Base-by-base conservation (phyloP, 1,139 yeast genomes). In the Kodamaea derodonti region DNA sequence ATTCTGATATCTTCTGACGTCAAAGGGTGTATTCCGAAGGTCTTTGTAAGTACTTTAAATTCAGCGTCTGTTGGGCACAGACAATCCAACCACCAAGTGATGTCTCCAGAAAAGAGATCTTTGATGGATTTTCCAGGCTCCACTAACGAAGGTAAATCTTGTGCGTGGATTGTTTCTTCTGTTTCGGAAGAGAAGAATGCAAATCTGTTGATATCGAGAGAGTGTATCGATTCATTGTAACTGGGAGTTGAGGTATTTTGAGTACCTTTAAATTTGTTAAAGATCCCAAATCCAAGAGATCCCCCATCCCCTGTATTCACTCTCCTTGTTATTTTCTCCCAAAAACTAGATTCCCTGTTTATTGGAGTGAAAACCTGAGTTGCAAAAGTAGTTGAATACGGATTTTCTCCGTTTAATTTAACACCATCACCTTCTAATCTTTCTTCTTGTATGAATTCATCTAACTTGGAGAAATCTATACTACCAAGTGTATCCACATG, bases 111-210 rank as follows among this genome's bases (percentile, higher is more conserved):
- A 56, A 88, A 87, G 30, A 87, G 59, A 17, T 78, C 78, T 39
- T 77, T 68, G 44, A 84, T 78, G 2, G 82, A 66, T 48, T 81
- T 78, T 2, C 79, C 84, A 2, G 81, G 80, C 14, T 67, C 66
- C 4, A 84, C 76, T 40, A 90, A 63, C 1, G 92, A 76, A 3
- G 94, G 84, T 29, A 90, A 69, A 52, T 87, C 95, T 1, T 95
- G 82, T 1, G 95, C 84, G 60, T 90, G 97, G 13, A 85, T 72
- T 0, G 97, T 92, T 50, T 84, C 95, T 39, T 86, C 96, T 8
- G 80, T 66, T 38, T 83, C 87, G 0, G 94, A 76, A 28, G 81
- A 78, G 57, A 87, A 90, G 55, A 86, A 86, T 24, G 94, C 78
- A 58, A 84, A 90, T 38, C 97, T 65, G 47, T 84, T 54, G 46